A percentile compares a stretch with the other conserved stretches of the same genome.
phyloP scores from a whole-genome alignment of 2,329 filamentous ascomycete species.

The Phialophora chinensis region DNA sequence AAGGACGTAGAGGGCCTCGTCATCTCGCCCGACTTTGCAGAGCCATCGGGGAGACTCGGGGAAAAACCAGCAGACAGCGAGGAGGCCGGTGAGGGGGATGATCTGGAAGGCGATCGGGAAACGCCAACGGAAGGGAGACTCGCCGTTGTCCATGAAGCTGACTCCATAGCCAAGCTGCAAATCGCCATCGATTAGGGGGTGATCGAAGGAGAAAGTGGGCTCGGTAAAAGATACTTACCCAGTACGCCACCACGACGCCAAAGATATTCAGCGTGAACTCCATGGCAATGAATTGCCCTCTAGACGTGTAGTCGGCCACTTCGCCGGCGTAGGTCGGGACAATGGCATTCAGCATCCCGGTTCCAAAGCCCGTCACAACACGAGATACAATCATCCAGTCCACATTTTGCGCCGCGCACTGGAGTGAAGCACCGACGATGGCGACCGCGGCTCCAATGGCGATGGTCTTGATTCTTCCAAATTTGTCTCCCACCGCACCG shows the following conservation, averaged over 20 bases:
- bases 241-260: not conserved
- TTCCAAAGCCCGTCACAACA: constrained; percentile 69
- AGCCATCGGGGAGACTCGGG: too few species aligned
- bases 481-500: constrained; percentile 67
- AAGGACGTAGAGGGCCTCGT: too few species aligned
- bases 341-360: constrained; percentile 72
- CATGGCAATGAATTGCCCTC: constrained; percentile 52
- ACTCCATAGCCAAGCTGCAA: too few species aligned
- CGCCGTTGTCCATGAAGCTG: too few species aligned
- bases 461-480: constrained; percentile 69
- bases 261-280: constrained; percentile 12
- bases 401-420: constrained; percentile 68
- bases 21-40: too few species aligned
- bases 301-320: constrained; percentile 68
- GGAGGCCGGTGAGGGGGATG: too few species aligned
- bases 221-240: too few species aligned
- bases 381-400: constrained; percentile 73
- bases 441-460: constrained; percentile 64
- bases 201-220: too few species aligned
- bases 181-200: too few species aligned
- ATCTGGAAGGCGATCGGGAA: too few species aligned
- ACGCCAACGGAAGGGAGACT: too few species aligned
- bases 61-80: too few species aligned
- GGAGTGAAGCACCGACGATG: constrained; percentile 67
- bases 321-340: constrained; percentile 75